A percentile compares a stretch with the other conserved stretches of the same genome.
phyloP scores from a whole-genome alignment of 805 yeast species.

The Metschnikowia baotianmanensis region DNA sequence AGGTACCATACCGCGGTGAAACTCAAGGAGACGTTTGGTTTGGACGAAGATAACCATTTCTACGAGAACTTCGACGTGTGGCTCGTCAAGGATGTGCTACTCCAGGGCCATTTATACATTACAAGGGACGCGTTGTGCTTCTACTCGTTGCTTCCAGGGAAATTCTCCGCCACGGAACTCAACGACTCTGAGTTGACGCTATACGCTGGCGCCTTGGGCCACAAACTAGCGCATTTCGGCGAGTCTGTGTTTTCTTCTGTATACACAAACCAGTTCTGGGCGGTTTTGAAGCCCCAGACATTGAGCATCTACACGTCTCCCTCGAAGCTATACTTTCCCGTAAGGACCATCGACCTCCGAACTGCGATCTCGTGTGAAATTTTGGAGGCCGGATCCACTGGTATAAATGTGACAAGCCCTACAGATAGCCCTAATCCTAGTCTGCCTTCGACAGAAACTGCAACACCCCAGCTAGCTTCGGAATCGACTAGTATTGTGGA shows the following conservation, averaged over 20 bases:
- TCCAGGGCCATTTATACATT: slow-evolving; percentile 82
- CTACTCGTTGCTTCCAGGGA: slow-evolving; percentile 70
- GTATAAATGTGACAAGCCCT: slow-evolving; percentile 1
- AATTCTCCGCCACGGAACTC: slow-evolving; percentile 12
- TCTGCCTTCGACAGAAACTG: slow-evolving; percentile 5
- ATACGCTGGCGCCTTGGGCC: slow-evolving; percentile 39
- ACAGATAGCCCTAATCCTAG: slow-evolving; percentile 1
- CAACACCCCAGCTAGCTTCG: slow-evolving; percentile 7
- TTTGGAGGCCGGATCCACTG: slow-evolving; percentile 18
- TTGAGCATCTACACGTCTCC: slow-evolving; percentile 67
- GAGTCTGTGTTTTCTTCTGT: slow-evolving; percentile 35
- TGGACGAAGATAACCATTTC: slow-evolving; percentile 56
- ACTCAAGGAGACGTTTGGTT: slow-evolving; percentile 36
- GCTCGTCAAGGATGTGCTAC: slow-evolving; percentile 75
- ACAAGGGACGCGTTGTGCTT: slow-evolving; percentile 66
- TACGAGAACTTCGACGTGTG: slow-evolving; percentile 69
- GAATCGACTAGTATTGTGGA: slow-evolving; percentile 17
- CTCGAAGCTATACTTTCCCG: slow-evolving; percentile 83
- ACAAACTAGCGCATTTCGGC: slow-evolving; percentile 38
- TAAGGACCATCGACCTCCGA: slow-evolving; percentile 67
- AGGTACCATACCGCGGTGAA: slow-evolving; percentile 33
- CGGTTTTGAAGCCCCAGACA: slow-evolving; percentile 65
- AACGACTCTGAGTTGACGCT: slow-evolving; percentile 19
- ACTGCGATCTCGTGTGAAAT: slow-evolving; percentile 62
- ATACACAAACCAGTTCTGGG: slow-evolving; percentile 67